Evolutionary conservation across 371 early-diverging fungal genomes (phyloP).

Genomic region (Mortierella sp.): DNA sequence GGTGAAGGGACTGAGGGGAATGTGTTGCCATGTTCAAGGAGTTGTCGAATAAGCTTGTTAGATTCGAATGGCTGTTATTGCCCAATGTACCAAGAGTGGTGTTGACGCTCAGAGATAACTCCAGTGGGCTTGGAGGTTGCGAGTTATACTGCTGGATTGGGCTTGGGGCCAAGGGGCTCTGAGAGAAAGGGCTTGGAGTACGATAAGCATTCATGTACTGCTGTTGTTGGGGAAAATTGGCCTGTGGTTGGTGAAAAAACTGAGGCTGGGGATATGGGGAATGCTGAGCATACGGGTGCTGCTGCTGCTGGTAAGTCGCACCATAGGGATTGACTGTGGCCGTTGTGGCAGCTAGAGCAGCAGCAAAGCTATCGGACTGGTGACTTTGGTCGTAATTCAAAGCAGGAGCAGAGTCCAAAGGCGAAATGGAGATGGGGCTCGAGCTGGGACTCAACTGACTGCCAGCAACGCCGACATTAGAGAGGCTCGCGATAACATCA

Average conservation of each 20-base stretch:
- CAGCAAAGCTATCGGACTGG: conserved; percentile 13
- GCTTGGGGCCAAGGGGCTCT: conserved; percentile 41
- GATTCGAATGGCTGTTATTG: conserved; percentile 24
- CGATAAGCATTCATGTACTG: conserved; percentile 26
- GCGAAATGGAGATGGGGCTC: conserved; percentile 20
- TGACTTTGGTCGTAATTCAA: conserved; percentile 21
- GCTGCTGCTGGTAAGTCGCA: conserved; percentile 24
- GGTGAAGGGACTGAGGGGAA: conserved; percentile 19
- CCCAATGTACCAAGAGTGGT: conserved; percentile 26
- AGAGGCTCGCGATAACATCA: conserved; percentile 11
- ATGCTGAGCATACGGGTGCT: conserved; percentile 38
- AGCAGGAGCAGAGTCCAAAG: conserved; percentile 11
- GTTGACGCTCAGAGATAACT: conserved; percentile 28
- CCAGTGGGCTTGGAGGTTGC: conserved; percentile 50
- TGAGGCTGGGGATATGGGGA: conserved; percentile 47
- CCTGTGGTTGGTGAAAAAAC: conserved; percentile 26
- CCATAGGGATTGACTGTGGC: conserved; percentile 6
- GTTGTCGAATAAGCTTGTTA: conserved; percentile 40
- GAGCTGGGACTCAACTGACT: conserved; percentile 33
- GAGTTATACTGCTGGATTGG: conserved; percentile 38
- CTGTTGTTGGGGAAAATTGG: conserved; percentile 18
- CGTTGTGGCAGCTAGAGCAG: not conserved
- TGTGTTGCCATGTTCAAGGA: conserved; percentile 36
- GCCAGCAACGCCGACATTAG: not conserved
- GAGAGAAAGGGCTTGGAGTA: conserved; percentile 30